Evolutionary conservation across 2,329 filamentous ascomycete genomes (phyloP).

Genomic region (Xenoacremonium recifei): DNA sequence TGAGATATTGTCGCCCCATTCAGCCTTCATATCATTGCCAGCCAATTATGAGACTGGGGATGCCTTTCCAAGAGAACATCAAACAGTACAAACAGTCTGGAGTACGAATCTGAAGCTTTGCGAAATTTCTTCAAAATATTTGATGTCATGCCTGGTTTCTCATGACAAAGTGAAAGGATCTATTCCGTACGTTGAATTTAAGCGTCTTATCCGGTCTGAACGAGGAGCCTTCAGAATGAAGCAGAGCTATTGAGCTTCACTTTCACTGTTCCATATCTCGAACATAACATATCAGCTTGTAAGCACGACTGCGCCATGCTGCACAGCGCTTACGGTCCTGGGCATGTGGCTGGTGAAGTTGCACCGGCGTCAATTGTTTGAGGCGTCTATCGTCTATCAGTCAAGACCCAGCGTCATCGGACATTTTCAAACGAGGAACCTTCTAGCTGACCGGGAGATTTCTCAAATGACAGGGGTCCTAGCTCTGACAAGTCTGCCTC

Average conservation of each 20-base stretch:
- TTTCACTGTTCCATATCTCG: neutral
- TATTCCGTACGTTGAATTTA: neutral
- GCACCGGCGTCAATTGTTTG: conserved; percentile 1
- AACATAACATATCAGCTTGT: neutral
- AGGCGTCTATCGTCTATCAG: neutral
- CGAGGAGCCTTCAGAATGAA: neutral
- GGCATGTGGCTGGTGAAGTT: neutral
- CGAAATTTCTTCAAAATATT: too few relatives aligned
- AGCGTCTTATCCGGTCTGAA: neutral
- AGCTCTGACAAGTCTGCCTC: neutral
- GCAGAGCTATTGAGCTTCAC: neutral
- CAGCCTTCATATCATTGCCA: too few relatives aligned
- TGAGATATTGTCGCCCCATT: too few relatives aligned
- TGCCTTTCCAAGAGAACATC: too few relatives aligned
- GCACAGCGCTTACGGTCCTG: neutral
- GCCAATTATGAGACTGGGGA: too few relatives aligned
- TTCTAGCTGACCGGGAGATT: neutral
- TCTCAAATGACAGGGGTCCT: neutral
- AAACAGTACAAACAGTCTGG: too few relatives aligned
- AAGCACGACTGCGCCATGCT: neutral
- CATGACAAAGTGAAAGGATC: too few relatives aligned
- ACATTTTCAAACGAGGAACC: neutral
- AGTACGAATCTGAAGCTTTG: too few relatives aligned
- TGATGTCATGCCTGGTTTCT: too few relatives aligned
- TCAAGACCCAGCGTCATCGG: neutral